Percentiles rank a stretch among this genome's conserved stretches.
phyloP scores from a whole-genome alignment of 2,329 filamentous ascomycete genomes.

The Penicillium olsonii region DNA sequence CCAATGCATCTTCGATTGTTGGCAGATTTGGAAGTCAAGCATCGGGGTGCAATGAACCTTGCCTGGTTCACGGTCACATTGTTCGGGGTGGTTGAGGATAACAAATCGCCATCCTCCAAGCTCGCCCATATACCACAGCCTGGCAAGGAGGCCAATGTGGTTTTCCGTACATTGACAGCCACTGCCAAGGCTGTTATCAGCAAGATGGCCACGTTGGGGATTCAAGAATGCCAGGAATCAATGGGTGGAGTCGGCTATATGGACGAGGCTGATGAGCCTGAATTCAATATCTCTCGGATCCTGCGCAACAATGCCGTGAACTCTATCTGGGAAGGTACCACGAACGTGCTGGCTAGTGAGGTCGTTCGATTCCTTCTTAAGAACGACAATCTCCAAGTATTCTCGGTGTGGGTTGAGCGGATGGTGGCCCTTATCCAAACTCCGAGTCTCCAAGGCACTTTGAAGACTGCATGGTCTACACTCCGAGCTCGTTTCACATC shows the following conservation, averaged over 20 bases:
- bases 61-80: constrained; percentile 35
- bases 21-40: constrained; percentile 42
- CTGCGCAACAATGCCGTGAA: constrained; percentile 62
- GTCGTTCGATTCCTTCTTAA: constrained; percentile 41
- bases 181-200: constrained; percentile 39
- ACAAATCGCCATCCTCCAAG: constrained; percentile 30
- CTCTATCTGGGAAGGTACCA: constrained; percentile 71
- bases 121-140: constrained; percentile 52
- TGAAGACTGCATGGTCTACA: constrained; percentile 20
- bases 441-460: background rate
- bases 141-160: constrained; percentile 25
- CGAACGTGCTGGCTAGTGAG: constrained; percentile 65
- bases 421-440: constrained; percentile 17
- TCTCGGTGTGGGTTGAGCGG: constrained; percentile 48
- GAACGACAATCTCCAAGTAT: constrained; percentile 25
- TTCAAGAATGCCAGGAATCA: constrained; percentile 43
- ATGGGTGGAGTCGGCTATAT: constrained; percentile 43
- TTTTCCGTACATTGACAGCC: constrained; percentile 34
- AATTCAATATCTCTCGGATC: constrained; percentile 66
- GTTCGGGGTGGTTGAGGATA: constrained; percentile 55
- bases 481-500: constrained; percentile 18
- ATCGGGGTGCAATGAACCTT: constrained; percentile 40
- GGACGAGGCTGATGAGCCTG: constrained; percentile 52
- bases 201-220: constrained; percentile 31
- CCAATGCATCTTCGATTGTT: constrained; percentile 44